phyloP scores from a whole-genome alignment of 305 asterid genomes.

The Solanum chacoense region DNA sequence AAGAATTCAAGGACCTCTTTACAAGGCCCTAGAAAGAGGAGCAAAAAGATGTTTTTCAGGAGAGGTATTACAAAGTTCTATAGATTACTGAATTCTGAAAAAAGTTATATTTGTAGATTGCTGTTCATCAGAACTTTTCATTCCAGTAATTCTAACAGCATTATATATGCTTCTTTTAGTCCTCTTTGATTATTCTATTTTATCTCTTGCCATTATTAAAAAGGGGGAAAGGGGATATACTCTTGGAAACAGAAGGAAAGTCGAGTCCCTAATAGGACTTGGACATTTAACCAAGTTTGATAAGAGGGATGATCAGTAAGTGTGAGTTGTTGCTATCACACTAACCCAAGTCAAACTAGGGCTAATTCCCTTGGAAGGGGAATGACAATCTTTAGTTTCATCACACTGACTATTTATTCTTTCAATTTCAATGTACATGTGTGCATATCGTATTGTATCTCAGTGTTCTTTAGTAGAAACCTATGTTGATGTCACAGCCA shows the following conservation, averaged over 20 bases:
- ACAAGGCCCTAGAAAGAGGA: constrained; percentile 49
- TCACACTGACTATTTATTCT: not conserved
- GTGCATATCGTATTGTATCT: not conserved
- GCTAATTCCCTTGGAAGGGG: not conserved
- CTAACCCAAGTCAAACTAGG: not conserved
- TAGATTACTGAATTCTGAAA: not conserved
- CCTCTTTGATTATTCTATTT: not conserved
- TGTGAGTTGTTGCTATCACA: not conserved
- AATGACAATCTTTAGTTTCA: not conserved
- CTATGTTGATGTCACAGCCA: not conserved
- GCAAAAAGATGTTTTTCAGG: constrained; percentile 51
- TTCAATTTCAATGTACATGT: not conserved
- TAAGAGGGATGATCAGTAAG: not conserved
- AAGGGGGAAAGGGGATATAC: not conserved
- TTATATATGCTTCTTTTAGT: not conserved
- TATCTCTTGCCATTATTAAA: not conserved
- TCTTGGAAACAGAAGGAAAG: not conserved
- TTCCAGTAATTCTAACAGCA: not conserved
- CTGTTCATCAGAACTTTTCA: not conserved
- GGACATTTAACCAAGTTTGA: not conserved
- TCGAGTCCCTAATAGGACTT: not conserved
- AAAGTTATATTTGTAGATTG: not conserved
- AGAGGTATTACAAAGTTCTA: constrained; percentile 36
- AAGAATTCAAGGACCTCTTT: constrained; percentile 29
- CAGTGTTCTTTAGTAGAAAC: not conserved